A percentile compares a stretch with the other conserved stretches of the same genome.
Conservation (phyloP, 768 basidiomycete genomes). For the Rhizopogon vesiculosus region DNA sequence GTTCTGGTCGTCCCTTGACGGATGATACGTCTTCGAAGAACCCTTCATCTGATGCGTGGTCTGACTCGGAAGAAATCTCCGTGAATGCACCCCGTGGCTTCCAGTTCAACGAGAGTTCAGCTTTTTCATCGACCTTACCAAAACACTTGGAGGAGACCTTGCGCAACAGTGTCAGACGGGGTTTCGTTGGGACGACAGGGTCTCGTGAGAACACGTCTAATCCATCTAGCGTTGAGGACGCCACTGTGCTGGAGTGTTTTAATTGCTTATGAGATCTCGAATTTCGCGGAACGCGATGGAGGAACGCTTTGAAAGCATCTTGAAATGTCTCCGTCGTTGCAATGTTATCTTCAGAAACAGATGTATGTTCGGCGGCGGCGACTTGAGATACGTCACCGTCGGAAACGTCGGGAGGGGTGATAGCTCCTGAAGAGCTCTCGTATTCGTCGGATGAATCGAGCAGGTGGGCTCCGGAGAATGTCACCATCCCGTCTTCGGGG, state of each 20-base stretch:
- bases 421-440: conserved; percentile 10
- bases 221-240: conserved; percentile 27
- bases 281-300: conserved; percentile 17
- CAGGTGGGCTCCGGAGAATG: conserved; percentile 49
- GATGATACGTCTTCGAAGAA: conserved; percentile 6
- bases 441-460: conserved; percentile 21
- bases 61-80: conserved; percentile 14
- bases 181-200: conserved; percentile 4
- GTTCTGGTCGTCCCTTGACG: neutral
- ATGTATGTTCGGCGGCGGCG: conserved; percentile 8
- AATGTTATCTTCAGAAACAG: conserved; percentile 15
- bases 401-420: conserved; percentile 6
- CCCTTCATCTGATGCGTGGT: conserved; percentile 16
- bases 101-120: conserved; percentile 9
- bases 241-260: conserved; percentile 14
- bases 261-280: conserved; percentile 10
- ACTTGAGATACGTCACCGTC: conserved; percentile 16
- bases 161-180: conserved; percentile 10
- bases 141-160: conserved; percentile 11
- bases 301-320: conserved; percentile 24
- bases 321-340: conserved; percentile 19
- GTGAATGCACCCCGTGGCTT: conserved; percentile 8
- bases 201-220: conserved; percentile 26
- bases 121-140: conserved; percentile 14
- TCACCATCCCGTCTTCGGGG: conserved; percentile 50